Evolutionary conservation across 805 yeast genomes (phyloP).

Genomic region (Ogataea wickerhamii): DNA sequence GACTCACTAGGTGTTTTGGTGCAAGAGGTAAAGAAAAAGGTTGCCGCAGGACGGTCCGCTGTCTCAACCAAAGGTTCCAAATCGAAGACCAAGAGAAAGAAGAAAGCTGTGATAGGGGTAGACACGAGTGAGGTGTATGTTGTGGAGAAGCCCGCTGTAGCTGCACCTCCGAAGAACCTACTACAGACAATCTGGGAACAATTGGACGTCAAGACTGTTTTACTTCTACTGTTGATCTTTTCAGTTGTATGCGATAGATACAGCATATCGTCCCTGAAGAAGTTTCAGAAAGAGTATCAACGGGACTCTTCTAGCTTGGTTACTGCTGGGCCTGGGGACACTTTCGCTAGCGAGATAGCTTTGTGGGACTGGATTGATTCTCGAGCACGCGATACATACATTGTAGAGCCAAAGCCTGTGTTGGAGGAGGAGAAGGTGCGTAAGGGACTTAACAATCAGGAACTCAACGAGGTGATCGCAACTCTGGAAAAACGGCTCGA

Average conservation of each 20-base stretch:
- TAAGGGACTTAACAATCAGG: constrained; percentile 30
- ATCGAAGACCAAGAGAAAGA: constrained; percentile 15
- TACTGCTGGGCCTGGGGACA: constrained; percentile 23
- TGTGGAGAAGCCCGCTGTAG: constrained; percentile 10
- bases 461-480: constrained; percentile 43
- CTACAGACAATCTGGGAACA: constrained; percentile 18
- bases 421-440: not conserved
- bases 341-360: constrained; percentile 49
- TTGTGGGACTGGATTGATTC: constrained; percentile 71
- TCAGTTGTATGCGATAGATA: constrained; percentile 20
- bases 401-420: not conserved
- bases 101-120: constrained; percentile 17
- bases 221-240: constrained; percentile 19
- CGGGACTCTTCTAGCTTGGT: not conserved
- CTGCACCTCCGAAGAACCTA: constrained; percentile 9
- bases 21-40: constrained; percentile 41
- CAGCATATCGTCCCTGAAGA: constrained; percentile 9
- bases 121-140: constrained; percentile 7
- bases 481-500: constrained; percentile 42
- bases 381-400: constrained; percentile 21
- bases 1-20: constrained; percentile 51
- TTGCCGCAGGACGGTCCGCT: constrained; percentile 22
- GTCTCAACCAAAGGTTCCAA: constrained; percentile 5
- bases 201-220: constrained; percentile 20
- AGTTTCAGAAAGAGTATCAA: constrained; percentile 7